Base-by-base conservation (phyloP, 495 filamentous ascomycete genomes). In the Penicillium canescens region DNA sequence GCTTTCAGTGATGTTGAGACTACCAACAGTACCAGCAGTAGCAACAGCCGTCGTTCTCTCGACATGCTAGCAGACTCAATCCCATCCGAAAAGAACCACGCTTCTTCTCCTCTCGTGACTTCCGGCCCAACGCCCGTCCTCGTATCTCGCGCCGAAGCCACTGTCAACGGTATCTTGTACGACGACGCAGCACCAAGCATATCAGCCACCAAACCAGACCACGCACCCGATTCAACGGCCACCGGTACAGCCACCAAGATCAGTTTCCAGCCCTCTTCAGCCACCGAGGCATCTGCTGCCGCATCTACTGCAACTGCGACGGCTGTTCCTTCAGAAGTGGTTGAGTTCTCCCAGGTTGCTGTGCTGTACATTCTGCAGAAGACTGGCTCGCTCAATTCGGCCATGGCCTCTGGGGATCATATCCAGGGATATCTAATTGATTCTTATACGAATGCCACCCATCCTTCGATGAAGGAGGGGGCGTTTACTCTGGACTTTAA, bases 1-100 rank as follows among this genome's bases (percentile, higher is more conserved):
- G 87, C 89, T 0, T 95, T 98, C 60, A 80, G 85, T 49, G 83
- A 85, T 24, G 60, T 72, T 21, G 8, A 61, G 16, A 46, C 13
- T 33, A 42, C 50, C 20, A 42, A 46, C 46, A 31, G 28, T 33
- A 42, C 47, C 20, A 40, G 44, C 35, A 67, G 36, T 39, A 68
- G 59, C 46, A 71, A 62, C 13, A 20, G 54, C 36, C 67, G 71
- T 37, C 73, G 73, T 18, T 56, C 60, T 13, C 13, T 64, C 37
- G 38, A 34, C 3, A 35, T 49, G 0, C 26, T 23, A 0, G 21
- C 52, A n/a, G 66, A 67, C 31, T 35, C 43, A 3, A 34, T 42
- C 2, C 11, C 34, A 11, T 46, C 47, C 2, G 41, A 52, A 20
- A 41, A 56, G 26, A 48, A 36, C 9, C 36, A 39, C 35, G 7